Evolutionary conservation across 139 green algal genomes (phyloP).

Genomic region (Eudorina sp.): DNA sequence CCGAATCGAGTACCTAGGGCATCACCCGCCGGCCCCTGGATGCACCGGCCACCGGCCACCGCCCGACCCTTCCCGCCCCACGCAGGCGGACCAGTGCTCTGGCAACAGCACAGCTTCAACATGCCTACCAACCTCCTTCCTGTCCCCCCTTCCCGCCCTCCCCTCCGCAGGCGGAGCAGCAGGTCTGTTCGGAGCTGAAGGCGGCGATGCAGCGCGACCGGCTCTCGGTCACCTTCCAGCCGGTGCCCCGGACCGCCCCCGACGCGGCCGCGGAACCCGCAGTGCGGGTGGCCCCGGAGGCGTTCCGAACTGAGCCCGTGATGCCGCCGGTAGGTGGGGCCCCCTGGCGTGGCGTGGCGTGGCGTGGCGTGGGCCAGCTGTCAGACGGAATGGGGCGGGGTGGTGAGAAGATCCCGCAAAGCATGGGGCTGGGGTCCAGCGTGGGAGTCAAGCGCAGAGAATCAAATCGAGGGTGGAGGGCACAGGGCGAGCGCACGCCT

Average conservation of each 20-base stretch:
- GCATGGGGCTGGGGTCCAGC: too few species aligned
- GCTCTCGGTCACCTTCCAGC: constrained; percentile 11
- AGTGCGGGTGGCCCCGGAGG: background rate
- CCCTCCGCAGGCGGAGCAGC: background rate
- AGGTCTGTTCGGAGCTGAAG: background rate
- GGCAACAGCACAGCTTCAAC: too few species aligned
- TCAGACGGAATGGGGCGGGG: too few species aligned
- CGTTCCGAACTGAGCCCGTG: background rate
- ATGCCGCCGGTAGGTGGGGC: constrained; percentile 25
- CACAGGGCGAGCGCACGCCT: too few species aligned
- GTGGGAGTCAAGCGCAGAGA: too few species aligned
- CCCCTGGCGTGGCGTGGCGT: too few species aligned
- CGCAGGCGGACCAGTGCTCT: background rate
- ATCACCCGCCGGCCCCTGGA: background rate
- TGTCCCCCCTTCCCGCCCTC: background rate
- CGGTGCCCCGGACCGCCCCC: constrained; percentile 5
- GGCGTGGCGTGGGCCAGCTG: too few species aligned
- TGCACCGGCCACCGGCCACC: background rate
- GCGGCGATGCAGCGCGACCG: constrained; percentile 17
- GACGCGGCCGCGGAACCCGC: constrained; percentile 3
- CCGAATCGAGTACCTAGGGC: too few species aligned
- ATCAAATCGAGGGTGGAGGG: too few species aligned
- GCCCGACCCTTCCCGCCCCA: background rate
- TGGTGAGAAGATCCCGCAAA: too few species aligned
- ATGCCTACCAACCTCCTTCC: background rate